These are phyloP conservation scores for Leptoxyphium fumago DNA, from an alignment of 2,329 filamentous ascomycete species.

Conservation along the genomic window DNA sequence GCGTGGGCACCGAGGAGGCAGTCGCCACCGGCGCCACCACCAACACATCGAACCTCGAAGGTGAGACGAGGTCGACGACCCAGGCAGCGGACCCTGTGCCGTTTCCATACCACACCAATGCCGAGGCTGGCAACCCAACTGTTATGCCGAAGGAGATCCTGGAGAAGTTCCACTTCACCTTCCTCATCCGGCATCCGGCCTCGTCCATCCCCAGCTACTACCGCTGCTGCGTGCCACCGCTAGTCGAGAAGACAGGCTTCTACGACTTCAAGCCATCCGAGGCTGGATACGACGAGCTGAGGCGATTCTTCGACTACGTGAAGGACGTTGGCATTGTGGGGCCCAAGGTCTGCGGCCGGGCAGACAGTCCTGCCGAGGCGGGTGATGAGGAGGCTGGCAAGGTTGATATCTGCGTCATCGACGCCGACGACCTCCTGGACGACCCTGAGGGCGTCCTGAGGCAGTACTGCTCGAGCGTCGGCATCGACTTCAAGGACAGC, in stretches of 20 bases:
- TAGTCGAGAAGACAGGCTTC: constrained; percentile 72
- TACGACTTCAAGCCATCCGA: constrained; percentile 74
- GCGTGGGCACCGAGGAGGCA: constrained; percentile 38
- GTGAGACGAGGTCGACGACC: constrained; percentile 16
- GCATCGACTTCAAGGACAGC: constrained; percentile 68
- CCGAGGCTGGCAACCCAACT: constrained; percentile 65
- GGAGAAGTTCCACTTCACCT: constrained; percentile 79
- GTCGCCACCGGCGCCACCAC: constrained; percentile 3
- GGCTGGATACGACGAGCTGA: constrained; percentile 80
- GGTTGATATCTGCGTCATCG: constrained; percentile 67
- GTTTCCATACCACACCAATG: constrained; percentile 43
- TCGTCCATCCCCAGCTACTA: constrained; percentile 85
- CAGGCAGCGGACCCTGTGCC: constrained; percentile 16
- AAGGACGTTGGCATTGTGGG: constrained; percentile 54
- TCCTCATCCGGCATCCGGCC: constrained; percentile 92
- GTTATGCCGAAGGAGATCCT: constrained; percentile 63
- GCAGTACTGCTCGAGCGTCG: constrained; percentile 69
- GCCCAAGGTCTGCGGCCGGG: constrained; percentile 42
- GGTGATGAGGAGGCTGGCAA: constrained; percentile 16
- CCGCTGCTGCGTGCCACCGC: constrained; percentile 81
- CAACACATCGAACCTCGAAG: constrained; percentile 15
- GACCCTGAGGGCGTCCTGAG: constrained; percentile 61
- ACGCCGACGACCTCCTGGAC: constrained; percentile 88
- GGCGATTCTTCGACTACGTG: constrained; percentile 76
- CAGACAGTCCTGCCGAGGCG: constrained; percentile 2